Evolutionary conservation across 768 basidiomycete species (phyloP).

Genomic region (Ramaria rubella): DNA sequence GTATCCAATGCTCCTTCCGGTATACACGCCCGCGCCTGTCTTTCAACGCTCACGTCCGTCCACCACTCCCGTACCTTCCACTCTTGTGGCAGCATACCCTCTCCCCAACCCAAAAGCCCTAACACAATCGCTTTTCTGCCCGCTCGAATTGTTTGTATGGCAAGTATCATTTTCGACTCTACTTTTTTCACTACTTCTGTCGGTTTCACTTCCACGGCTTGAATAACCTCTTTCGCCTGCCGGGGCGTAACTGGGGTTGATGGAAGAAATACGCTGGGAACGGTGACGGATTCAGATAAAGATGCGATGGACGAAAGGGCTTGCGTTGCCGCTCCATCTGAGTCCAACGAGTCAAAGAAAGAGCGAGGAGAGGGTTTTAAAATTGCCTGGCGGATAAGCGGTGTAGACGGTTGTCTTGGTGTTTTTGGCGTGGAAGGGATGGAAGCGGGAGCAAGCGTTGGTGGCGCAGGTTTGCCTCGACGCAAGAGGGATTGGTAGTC

Average conservation of each 20-base stretch:
- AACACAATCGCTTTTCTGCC: not conserved
- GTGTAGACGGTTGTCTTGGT: slow-evolving; percentile 32
- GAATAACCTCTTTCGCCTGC: slow-evolving; percentile 17
- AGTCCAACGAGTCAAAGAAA: slow-evolving; percentile 51
- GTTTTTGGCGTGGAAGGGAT: slow-evolving; percentile 26
- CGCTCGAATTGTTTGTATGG: not conserved
- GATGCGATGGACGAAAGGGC: slow-evolving; percentile 38
- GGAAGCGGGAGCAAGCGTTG: slow-evolving; percentile 26
- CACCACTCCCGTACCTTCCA: slow-evolving; percentile 43
- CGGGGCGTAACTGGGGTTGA: slow-evolving; percentile 23
- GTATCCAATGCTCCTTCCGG: slow-evolving; percentile 60
- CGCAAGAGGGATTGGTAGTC: slow-evolving; percentile 65
- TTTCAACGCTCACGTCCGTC: slow-evolving; percentile 46
- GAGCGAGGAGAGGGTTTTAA: slow-evolving; percentile 48
- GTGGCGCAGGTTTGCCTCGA: slow-evolving; percentile 40
- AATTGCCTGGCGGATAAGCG: slow-evolving; percentile 34
- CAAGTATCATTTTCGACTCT: not conserved
- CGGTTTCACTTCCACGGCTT: slow-evolving; percentile 3
- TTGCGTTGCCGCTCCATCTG: slow-evolving; percentile 39
- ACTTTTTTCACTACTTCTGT: not conserved
- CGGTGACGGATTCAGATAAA: slow-evolving; percentile 39
- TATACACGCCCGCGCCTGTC: slow-evolving; percentile 46
- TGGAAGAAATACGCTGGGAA: slow-evolving; percentile 41
- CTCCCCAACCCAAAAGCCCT: not conserved
- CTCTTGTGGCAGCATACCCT: slow-evolving; percentile 3